Conservation (phyloP, 768 basidiomycete species). For the Pulveroboletus sp. region DNA sequence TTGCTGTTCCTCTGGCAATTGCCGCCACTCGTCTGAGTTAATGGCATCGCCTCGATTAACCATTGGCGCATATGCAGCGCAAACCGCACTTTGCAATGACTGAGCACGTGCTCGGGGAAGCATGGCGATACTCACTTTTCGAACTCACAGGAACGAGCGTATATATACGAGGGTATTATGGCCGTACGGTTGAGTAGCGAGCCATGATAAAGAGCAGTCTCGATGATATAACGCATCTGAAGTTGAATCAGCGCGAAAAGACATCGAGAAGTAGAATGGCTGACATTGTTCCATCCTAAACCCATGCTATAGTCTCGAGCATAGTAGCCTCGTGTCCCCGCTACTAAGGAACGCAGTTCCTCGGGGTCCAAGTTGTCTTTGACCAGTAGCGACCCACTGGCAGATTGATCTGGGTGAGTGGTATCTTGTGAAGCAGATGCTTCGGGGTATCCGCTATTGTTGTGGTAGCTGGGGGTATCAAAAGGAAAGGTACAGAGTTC, state of each 20-base stretch:
- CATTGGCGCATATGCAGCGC: constrained; percentile 40
- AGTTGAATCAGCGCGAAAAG: neutral
- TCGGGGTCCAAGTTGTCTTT: constrained; percentile 28
- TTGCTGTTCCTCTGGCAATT: constrained; percentile 33
- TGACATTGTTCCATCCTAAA: constrained; percentile 47
- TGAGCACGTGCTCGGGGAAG: neutral
- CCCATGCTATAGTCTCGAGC: constrained; percentile 41
- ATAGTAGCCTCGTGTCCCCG: constrained; percentile 40
- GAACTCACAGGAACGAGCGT: constrained; percentile 42
- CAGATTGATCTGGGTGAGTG: neutral
- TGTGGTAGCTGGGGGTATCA: neutral
- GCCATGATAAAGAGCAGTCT: constrained; percentile 42
- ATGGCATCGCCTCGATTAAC: constrained; percentile 43
- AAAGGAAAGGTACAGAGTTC: constrained; percentile 21
- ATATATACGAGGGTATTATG: constrained; percentile 42
- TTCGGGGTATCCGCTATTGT: neutral
- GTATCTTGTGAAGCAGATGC: neutral
- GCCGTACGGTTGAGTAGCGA: constrained; percentile 39
- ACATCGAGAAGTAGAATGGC: constrained; percentile 5
- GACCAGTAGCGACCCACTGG: constrained; percentile 11
- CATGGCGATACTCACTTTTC: constrained; percentile 14
- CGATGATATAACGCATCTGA: constrained; percentile 47
- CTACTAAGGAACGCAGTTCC: constrained; percentile 30
- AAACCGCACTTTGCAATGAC: constrained; percentile 25
- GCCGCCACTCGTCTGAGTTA: constrained; percentile 39